These are phyloP conservation scores for Trichosporon sp. DNA, from an alignment of 1,284 basidiomycete species.

Conservation along the genomic window DNA sequence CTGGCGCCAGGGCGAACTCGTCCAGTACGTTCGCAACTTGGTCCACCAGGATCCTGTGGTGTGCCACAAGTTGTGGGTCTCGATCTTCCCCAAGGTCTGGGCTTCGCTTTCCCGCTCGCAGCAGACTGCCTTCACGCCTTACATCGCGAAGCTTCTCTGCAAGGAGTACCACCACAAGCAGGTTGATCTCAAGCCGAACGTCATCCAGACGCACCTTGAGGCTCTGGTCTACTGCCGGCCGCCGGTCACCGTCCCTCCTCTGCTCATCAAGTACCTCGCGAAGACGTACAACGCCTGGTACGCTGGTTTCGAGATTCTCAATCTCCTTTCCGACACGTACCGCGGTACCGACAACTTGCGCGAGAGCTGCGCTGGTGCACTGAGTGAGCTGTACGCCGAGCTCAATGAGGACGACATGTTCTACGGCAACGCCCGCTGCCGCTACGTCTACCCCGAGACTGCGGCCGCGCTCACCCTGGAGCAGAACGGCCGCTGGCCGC, in stretches of 20 bases:
- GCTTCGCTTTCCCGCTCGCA: constrained; percentile 79
- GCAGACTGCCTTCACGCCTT: constrained; percentile 84
- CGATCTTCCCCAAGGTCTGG: constrained; percentile 89
- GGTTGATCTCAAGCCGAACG: constrained; percentile 87
- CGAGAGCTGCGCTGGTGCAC: constrained; percentile 84
- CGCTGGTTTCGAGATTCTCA: constrained; percentile 84
- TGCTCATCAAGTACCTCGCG: constrained; percentile 93
- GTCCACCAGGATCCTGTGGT: constrained; percentile 76
- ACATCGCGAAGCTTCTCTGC: constrained; percentile 85
- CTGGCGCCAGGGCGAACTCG: constrained; percentile 62
- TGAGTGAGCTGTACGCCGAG: constrained; percentile 95
- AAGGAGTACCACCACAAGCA: constrained; percentile 93
- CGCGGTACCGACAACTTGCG: constrained; percentile 82
- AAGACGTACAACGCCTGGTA: constrained; percentile 98
- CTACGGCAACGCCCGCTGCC: constrained; percentile 92
- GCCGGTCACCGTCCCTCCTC: constrained; percentile 85
- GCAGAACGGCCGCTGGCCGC: constrained; percentile 96
- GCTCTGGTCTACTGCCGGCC: constrained; percentile 84
- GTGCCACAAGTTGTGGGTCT: constrained; percentile 86
- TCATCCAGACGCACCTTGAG: constrained; percentile 86
- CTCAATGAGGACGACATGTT: constrained; percentile 96
- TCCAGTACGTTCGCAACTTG: constrained; percentile 79
- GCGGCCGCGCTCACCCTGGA: constrained; percentile 92
- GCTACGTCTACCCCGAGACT: constrained; percentile 85
- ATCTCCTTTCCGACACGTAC: constrained; percentile 67